Evolutionary conservation across 352 stramenopile genomes (phyloP).

Genomic region (Phytophthora ohioensis): DNA sequence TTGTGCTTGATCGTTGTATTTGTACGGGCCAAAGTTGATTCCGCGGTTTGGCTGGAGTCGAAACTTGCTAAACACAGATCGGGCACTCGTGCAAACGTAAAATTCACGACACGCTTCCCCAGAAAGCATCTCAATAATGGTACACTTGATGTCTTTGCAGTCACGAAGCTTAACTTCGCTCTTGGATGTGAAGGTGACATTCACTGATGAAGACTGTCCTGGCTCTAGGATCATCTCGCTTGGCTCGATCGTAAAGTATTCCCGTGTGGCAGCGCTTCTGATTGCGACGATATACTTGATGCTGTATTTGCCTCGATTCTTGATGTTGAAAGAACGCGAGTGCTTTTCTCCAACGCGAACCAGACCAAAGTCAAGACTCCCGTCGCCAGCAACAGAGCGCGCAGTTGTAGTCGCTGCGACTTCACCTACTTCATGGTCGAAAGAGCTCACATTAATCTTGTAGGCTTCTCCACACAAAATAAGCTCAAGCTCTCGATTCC

Average conservation of each 20-base stretch:
- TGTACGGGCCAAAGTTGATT: conserved; percentile 94
- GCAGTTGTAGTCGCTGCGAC: background rate
- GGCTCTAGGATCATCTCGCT: conserved; percentile 80
- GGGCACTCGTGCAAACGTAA: conserved; percentile 74
- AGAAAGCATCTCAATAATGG: conserved; percentile 93
- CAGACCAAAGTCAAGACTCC: conserved; percentile 92
- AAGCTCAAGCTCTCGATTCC: conserved; percentile 44
- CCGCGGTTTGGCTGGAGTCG: conserved; percentile 90
- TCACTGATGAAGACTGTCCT: conserved; percentile 70
- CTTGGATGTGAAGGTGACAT: conserved; percentile 81
- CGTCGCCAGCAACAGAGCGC: conserved; percentile 43
- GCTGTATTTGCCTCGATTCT: conserved; percentile 94
- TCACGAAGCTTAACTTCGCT: conserved; percentile 89
- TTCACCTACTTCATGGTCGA: conserved; percentile 51
- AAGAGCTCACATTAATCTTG: conserved; percentile 91
- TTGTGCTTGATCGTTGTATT: conserved; percentile 86
- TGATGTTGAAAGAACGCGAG: conserved; percentile 83
- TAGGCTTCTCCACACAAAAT: conserved; percentile 88
- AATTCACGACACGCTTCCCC: conserved; percentile 93
- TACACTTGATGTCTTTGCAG: conserved; percentile 93
- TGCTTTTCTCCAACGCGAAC: conserved; percentile 92
- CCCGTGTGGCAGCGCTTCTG: conserved; percentile 48
- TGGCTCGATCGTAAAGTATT: conserved; percentile 89
- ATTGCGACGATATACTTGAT: conserved; percentile 90
- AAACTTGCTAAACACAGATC: conserved; percentile 88